Evolutionary conservation across 768 basidiomycete species (phyloP).

Genomic region (Tephrocybe sp.): DNA sequence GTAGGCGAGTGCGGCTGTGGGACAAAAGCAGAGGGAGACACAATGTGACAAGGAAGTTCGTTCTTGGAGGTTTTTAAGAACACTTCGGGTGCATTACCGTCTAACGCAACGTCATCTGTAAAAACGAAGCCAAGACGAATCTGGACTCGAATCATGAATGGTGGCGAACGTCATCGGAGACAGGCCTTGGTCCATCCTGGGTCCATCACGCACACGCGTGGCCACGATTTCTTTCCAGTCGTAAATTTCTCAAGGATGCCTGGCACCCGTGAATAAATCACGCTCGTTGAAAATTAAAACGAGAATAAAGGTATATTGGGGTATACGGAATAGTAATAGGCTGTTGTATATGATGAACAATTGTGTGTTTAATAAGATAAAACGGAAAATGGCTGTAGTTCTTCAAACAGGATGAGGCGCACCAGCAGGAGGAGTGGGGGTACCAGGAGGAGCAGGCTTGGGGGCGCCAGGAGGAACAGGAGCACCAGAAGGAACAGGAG

Average conservation of each 20-base stretch:
- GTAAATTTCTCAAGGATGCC: too few species aligned
- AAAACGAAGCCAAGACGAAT: too few species aligned
- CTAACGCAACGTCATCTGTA: slow-evolving; percentile 72
- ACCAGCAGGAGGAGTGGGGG: slow-evolving; percentile 3
- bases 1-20: slow-evolving; percentile 69
- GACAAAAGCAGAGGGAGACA: slow-evolving; percentile 62
- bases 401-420: slow-evolving; percentile 1
- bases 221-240: too few species aligned
- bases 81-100: slow-evolving; percentile 78
- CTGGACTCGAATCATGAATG: too few species aligned
- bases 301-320: slow-evolving; percentile 10
- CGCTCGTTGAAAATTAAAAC: background rate
- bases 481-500: background rate
- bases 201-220: too few species aligned
- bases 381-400: too few species aligned
- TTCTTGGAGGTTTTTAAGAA: slow-evolving; percentile 64
- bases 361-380: too few species aligned
- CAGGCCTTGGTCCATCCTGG: too few species aligned
- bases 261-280: too few species aligned
- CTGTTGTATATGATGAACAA: slow-evolving; percentile 1
- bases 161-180: too few species aligned
- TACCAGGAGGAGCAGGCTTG: background rate
- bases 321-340: background rate
- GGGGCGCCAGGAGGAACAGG: slow-evolving; percentile 9
- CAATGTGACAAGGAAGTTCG: slow-evolving; percentile 84